Evolutionary conservation across 192 early-diverging fungal species (phyloP), one percentile per base, ranked within the genome.

Genomic region (Funneliformis geosporum): DNA sequence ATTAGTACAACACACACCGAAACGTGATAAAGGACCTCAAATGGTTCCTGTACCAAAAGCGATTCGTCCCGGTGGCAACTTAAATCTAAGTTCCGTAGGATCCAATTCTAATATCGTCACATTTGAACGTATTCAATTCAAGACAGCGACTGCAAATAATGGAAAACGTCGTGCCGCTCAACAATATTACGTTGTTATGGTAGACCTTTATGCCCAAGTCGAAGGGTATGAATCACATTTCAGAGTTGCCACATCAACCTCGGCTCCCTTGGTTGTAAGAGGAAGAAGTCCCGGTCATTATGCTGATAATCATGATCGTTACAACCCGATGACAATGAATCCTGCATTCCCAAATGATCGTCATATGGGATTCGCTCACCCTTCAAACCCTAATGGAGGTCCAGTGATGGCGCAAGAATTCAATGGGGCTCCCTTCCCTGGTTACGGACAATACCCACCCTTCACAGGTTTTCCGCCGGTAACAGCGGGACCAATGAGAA

Each of bases 41-140:
- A 92, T 90, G 8, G 89, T 86, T 68, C 93, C 90, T 73, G 82
- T 81, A n/a, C 85, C 86, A 28, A 90, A 87, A 78, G 81, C 90
- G 0, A 85, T 91, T 60, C 81, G 87, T 23, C 83, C 90, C n/a
- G 90, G 87, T 61, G 91, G 91, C 12, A 90, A 90, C 65, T 78
- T 92, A 9, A 87, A 83, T 78, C 55, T 81, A 28, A 73, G 78
- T 27, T 83, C 83, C 8, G 44, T 81, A 14, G 79, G 78, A 11
- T 67, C 82, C 33, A 87, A 87, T 59, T 74, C 86, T 50, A 84
- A 86, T 39, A 86, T 90, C 0, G 90, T 91, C 10, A 94, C 94
- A 59, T 99, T 95, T 82, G 96, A 99, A 74, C 89, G 97, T 46
- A 87, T 99, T 50, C 97, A 99, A 86, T 99, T 99, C 91, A 98